phyloP scores from a whole-genome alignment of 139 green algal genomes.

The Chlamydomonas incerta region DNA sequence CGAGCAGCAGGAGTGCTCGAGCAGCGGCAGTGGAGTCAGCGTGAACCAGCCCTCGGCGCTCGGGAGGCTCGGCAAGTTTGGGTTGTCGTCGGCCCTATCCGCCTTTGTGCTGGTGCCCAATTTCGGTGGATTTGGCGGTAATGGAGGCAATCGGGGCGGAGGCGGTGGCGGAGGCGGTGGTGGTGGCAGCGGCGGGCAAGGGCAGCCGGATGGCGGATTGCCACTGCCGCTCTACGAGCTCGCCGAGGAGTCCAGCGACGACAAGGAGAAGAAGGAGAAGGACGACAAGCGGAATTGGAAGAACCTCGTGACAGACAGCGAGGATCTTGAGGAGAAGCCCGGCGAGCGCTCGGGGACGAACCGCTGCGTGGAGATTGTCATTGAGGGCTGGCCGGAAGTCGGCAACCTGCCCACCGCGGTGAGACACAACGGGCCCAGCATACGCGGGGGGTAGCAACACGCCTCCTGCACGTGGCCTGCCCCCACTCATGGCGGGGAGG shows the following conservation, averaged over 20 bases:
- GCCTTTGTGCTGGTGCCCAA: conserved; percentile 32
- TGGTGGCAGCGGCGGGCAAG: conserved; percentile 13
- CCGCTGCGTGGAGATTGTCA: conserved; percentile 69
- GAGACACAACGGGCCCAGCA: too few relatives aligned
- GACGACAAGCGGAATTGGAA: conserved; percentile 39
- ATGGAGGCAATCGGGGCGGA: conserved; percentile 35
- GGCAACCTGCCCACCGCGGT: conserved; percentile 59
- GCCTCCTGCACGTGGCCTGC: too few relatives aligned
- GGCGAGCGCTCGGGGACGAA: conserved; percentile 54
- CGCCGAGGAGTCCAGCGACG: not conserved
- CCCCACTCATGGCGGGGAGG: too few relatives aligned
- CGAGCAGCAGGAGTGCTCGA: conserved; percentile 7
- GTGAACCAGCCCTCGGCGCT: not conserved
- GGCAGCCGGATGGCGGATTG: conserved; percentile 13
- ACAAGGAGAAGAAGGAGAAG: conserved; percentile 13
- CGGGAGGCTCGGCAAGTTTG: not conserved
- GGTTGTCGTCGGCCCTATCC: conserved; percentile 13
- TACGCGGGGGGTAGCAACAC: not conserved
- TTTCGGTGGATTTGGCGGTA: conserved; percentile 48
- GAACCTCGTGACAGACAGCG: conserved; percentile 45
- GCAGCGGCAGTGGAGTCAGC: conserved; percentile 7
- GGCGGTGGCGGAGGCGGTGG: conserved; percentile 59
- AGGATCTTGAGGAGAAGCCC: conserved; percentile 35
- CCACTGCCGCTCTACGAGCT: conserved; percentile 19
- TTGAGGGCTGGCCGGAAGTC: conserved; percentile 70